Evolutionary conservation across 202 grass and related monocot genomes (phyloP).

Genomic region (Cymbopogon flexuosus): DNA sequence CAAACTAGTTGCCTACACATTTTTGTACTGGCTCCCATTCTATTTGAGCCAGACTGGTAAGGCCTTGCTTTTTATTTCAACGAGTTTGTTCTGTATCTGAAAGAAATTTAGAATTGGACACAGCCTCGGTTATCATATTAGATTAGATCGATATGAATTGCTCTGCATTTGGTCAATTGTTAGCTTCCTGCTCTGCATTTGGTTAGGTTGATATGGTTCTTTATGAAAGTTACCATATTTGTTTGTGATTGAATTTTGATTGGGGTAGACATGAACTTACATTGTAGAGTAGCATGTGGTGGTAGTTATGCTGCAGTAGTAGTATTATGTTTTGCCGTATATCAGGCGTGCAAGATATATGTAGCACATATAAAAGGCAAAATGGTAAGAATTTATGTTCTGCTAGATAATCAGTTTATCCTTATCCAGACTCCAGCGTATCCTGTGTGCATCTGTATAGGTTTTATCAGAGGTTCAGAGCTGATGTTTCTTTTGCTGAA

Average conservation of each 20-base stretch:
- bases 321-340: not conserved
- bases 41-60: slow-evolving; percentile 63
- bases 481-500: not conserved
- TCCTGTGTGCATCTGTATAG: not conserved
- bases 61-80: not conserved
- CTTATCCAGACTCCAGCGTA: too few species aligned
- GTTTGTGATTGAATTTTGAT: not conserved
- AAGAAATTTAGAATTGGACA: not conserved
- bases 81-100: not conserved
- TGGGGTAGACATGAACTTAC: not conserved
- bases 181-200: not conserved
- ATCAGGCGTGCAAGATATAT: not conserved
- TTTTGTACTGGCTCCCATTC: slow-evolving; percentile 69
- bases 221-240: not conserved
- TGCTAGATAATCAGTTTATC: not conserved
- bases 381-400: not conserved
- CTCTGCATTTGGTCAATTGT: not conserved
- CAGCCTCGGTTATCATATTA: not conserved
- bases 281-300: not conserved
- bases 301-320: not conserved
- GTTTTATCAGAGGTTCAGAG: not conserved
- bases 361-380: not conserved
- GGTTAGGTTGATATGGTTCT: not conserved
- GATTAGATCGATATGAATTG: not conserved
- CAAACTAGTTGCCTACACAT: slow-evolving; percentile 66